Evolutionary conservation across 1,284 basidiomycete genomes (phyloP).

Genomic region (Amylostereum areolatum): DNA sequence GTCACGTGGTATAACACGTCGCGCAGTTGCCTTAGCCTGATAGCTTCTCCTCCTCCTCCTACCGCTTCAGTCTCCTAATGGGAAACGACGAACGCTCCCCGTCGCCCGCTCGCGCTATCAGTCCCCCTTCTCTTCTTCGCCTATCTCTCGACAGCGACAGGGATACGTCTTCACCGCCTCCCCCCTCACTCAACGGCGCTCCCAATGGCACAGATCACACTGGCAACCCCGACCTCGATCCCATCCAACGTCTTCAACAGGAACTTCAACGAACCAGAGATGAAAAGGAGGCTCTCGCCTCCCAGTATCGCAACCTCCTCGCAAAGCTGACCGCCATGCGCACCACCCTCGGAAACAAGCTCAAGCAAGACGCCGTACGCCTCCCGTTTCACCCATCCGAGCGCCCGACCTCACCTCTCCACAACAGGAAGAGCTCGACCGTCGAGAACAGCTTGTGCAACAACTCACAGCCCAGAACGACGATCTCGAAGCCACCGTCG

Average conservation of each 20-base stretch:
- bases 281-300: conserved; percentile 81
- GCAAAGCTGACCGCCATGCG: conserved; percentile 92
- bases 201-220: conserved; percentile 16
- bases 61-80: no score
- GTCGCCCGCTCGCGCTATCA: no score
- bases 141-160: conserved; percentile 23
- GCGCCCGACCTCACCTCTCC: background rate
- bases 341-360: conserved; percentile 87
- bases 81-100: no score
- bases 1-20: no score
- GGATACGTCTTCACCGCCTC: conserved; percentile 17
- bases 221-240: conserved; percentile 30
- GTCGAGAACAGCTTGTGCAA: conserved; percentile 77
- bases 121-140: conserved; percentile 7
- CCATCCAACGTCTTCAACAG: conserved; percentile 46
- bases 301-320: conserved; percentile 84
- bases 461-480: conserved; percentile 73
- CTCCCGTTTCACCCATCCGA: conserved; percentile 6
- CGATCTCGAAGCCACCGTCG: conserved; percentile 61
- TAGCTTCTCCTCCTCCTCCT: no score
- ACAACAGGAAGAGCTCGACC: conserved; percentile 90
- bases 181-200: conserved; percentile 17
- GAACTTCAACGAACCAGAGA: conserved; percentile 58
- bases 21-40: no score
- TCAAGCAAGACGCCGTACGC: conserved; percentile 94